Evolutionary conservation across 164 flowering plant genomes (phyloP).

Genomic region (Magnolia changhungtana): DNA sequence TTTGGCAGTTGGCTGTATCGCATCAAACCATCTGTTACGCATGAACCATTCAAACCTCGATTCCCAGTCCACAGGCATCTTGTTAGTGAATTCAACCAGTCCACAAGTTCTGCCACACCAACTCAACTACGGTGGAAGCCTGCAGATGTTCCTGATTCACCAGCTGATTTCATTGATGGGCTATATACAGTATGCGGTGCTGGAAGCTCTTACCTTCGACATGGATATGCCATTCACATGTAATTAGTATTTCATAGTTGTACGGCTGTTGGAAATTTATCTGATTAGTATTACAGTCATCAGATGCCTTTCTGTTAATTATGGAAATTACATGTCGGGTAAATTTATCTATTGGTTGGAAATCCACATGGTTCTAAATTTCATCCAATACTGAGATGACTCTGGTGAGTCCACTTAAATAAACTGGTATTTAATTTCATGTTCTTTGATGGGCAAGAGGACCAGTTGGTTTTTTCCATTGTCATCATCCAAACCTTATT

Average conservation of each 20-base stretch:
- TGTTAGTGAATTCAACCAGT: slow-evolving; percentile 62
- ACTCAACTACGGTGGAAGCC: slow-evolving; percentile 94
- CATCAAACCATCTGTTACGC: slow-evolving; percentile 89
- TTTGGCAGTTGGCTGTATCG: slow-evolving; percentile 81
- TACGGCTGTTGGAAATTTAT: neutral
- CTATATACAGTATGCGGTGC: slow-evolving; percentile 78
- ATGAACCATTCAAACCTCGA: slow-evolving; percentile 82
- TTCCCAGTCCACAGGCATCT: slow-evolving; percentile 51
- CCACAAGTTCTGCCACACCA: slow-evolving; percentile 65
- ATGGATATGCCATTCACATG: slow-evolving; percentile 98
- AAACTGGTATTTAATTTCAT: too few relatives aligned
- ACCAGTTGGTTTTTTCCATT: too few relatives aligned
- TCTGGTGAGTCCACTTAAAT: neutral
- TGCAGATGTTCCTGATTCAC: slow-evolving; percentile 53
- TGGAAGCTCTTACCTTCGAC: slow-evolving; percentile 89
- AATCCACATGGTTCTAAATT: neutral
- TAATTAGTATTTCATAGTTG: slow-evolving; percentile 31
- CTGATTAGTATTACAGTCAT: neutral
- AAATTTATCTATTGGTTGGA: neutral
- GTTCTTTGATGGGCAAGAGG: too few relatives aligned
- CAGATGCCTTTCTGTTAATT: neutral
- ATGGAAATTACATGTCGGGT: too few relatives aligned
- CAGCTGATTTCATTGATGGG: slow-evolving; percentile 87
- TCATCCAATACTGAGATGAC: neutral
- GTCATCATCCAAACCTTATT: too few relatives aligned